Evolutionary conservation across 441 rosid genomes (phyloP), one percentile per base, ranked within the genome.

Genomic region (Syzygium syzygioides): DNA sequence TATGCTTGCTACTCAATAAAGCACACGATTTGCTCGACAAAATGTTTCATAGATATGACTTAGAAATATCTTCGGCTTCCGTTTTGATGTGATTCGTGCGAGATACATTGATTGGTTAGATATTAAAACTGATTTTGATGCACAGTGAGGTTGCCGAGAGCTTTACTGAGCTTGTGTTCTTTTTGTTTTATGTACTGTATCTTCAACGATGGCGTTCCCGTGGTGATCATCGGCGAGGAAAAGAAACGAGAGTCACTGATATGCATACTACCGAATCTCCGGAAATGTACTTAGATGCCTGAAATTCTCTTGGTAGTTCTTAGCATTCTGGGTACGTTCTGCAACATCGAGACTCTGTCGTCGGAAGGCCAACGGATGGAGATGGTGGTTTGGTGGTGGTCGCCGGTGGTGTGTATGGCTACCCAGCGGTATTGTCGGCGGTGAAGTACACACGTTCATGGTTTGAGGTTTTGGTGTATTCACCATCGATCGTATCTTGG

Each of bases 131-230:
- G 4, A 60, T n/a, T 53, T 60, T 7, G 18, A 60, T 28, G 32
- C 66, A 28, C 32, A 60, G 32, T 60, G 32, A 13, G 2, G 66
- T 60, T 60, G 66, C 18, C 17, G 17, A 28, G 66, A 60, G 66
- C 71, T 7, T 62, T 62, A n/a, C 3, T 14, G 71, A n/a, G 20
- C 20, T 1, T n/a, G 5, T 62, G 37, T n/a, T 7, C 19, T 5
- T 57, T 59, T 26, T 12, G 30, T 59, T 59, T 11, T 28, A 5
- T 0, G 15, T 59, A 26, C 30, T 59, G 64, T 12, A 1, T 59
- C 64, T 26, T 59, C 30, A 28, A 59, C 0, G 0, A 59, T 0
- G 2, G 30, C 64, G 30, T 4, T 59, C 64, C 11, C n/a, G 28
- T 2, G 64, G 15, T 12, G 64, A 26, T 59, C 30, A 12, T 59